phyloP scores from a whole-genome alignment of 257 asterid genomes.

The Phtheirospermum japonicum region DNA sequence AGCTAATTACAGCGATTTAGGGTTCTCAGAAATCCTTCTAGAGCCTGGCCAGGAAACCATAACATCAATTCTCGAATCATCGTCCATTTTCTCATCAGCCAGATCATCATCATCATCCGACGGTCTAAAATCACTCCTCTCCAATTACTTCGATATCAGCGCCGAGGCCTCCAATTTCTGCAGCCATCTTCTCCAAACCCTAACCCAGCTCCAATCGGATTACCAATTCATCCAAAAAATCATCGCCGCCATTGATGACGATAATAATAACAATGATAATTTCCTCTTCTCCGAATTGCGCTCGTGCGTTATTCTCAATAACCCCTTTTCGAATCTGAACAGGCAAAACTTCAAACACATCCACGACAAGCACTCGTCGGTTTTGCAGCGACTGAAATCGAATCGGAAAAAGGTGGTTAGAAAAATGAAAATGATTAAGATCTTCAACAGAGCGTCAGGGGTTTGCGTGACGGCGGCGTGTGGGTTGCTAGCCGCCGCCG shows the following conservation, averaged over 20 bases:
- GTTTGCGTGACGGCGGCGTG: conserved; percentile 44
- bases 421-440: conserved; percentile 42
- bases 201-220: conserved; percentile 47
- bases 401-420: conserved; percentile 37
- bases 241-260: conserved; percentile 31
- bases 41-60: conserved; percentile 59
- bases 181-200: conserved; percentile 47
- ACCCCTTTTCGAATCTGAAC: conserved; percentile 41
- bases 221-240: conserved; percentile 32
- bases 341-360: conserved; percentile 39
- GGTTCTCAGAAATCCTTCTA: conserved; percentile 45
- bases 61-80: conserved; percentile 44
- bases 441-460: conserved; percentile 48
- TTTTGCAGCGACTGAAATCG: conserved; percentile 38
- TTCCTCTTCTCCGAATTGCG: conserved; percentile 33
- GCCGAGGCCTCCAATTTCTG: conserved; percentile 71
- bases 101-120: conserved; percentile 23
- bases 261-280: background rate
- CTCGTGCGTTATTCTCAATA: conserved; percentile 29
- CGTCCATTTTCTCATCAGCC: conserved; percentile 43
- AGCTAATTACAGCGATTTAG: conserved; percentile 14
- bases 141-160: conserved; percentile 55
- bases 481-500: conserved; percentile 47
- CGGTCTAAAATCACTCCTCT: conserved; percentile 52
- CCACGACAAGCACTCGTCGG: conserved; percentile 39